These are phyloP conservation scores for Vitis cinerea DNA, from an alignment of 164 flowering plant species.

Conservation along the genomic window DNA sequence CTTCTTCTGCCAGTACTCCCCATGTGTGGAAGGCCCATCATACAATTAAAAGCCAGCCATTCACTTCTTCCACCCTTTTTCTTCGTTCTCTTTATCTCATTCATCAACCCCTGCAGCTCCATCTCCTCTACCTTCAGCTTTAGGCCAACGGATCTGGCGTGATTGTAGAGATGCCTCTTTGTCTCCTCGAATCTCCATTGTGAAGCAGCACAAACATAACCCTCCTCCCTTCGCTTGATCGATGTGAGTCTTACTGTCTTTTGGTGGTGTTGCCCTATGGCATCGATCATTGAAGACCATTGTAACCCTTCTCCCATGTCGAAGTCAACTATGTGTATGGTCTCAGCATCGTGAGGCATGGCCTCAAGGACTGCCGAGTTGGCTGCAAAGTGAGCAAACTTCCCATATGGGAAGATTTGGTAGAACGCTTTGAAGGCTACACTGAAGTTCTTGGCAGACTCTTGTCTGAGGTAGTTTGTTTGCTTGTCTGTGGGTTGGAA, in stretches of 20 bases:
- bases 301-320: constrained; percentile 63
- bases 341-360: constrained; percentile 37
- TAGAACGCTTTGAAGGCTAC: constrained; percentile 46
- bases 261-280: constrained; percentile 14
- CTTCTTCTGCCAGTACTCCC: constrained; percentile 10
- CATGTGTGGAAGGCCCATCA: constrained; percentile 33
- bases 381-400: constrained; percentile 52
- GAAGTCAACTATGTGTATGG: constrained; percentile 46
- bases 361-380: constrained; percentile 50
- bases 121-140: constrained; percentile 43
- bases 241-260: constrained; percentile 34
- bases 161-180: constrained; percentile 32
- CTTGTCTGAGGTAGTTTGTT: constrained; percentile 39
- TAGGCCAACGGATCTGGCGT: constrained; percentile 36
- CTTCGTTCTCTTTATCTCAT: constrained; percentile 28
- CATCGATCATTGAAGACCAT: constrained; percentile 57
- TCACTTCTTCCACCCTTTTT: constrained; percentile 22
- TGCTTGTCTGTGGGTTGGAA: constrained; percentile 26
- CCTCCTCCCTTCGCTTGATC: constrained; percentile 29
- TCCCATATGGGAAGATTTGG: constrained; percentile 44
- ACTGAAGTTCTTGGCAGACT: constrained; percentile 39
- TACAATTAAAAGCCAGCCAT: constrained; percentile 38
- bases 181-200: constrained; percentile 39
- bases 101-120: constrained; percentile 34
- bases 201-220: background rate